A percentile compares a stretch with the other conserved stretches of the same genome.
Evolutionary conservation across 805 yeast species (phyloP).

Genomic region (Yamadazyma philogaea): DNA sequence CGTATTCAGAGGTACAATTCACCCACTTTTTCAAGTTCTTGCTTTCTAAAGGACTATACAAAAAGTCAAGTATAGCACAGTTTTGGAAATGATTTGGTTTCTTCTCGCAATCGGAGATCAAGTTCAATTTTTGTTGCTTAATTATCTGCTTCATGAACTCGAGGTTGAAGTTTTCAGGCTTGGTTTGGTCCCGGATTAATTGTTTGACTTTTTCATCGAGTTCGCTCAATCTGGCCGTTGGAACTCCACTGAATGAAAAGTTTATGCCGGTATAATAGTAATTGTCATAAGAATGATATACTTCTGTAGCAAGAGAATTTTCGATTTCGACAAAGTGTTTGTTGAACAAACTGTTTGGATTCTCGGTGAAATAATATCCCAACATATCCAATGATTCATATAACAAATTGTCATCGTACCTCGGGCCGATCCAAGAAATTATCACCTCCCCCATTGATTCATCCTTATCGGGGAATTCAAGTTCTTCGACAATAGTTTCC

Average conservation of each 20-base stretch:
- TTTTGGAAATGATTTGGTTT: slow-evolving; percentile 59
- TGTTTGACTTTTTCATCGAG: slow-evolving; percentile 51
- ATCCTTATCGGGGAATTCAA: slow-evolving; percentile 86
- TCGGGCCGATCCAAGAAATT: slow-evolving; percentile 82
- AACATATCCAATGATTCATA: slow-evolving; percentile 71
- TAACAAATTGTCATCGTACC: slow-evolving; percentile 45
- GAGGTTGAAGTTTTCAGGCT: slow-evolving; percentile 54
- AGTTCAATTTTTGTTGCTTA: slow-evolving; percentile 60
- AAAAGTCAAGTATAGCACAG: slow-evolving; percentile 71
- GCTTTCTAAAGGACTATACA: slow-evolving; percentile 70
- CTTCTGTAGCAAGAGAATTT: slow-evolving; percentile 74
- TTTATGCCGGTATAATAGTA: slow-evolving; percentile 60
- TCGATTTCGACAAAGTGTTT: slow-evolving; percentile 74
- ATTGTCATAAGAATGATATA: slow-evolving; percentile 71
- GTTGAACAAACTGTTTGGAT: slow-evolving; percentile 72
- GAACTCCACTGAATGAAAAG: slow-evolving; percentile 67
- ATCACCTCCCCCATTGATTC: slow-evolving; percentile 76
- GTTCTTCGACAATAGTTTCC: slow-evolving; percentile 42
- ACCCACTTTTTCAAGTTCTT: slow-evolving; percentile 54
- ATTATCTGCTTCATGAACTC: slow-evolving; percentile 64
- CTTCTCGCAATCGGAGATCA: slow-evolving; percentile 59
- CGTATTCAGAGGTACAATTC: slow-evolving; percentile 58
- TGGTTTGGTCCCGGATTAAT: slow-evolving; percentile 52
- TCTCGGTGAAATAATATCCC: slow-evolving; percentile 70
- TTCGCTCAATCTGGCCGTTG: slow-evolving; percentile 56